phyloP scores from a whole-genome alignment of 2,329 filamentous ascomycete genomes.

The Colletotrichum scovillei region DNA sequence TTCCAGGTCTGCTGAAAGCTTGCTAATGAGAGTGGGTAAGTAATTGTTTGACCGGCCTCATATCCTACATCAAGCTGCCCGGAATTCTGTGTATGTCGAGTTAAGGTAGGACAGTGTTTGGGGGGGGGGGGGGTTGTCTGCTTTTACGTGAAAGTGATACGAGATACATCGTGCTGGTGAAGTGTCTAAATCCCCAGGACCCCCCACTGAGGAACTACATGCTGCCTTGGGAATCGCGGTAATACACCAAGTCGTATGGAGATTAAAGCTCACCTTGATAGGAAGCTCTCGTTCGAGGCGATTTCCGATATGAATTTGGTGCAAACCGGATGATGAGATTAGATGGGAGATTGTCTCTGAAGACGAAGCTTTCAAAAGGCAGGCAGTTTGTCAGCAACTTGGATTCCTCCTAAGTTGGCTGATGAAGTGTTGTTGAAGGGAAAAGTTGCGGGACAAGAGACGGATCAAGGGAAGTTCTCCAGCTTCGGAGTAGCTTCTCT shows the following conservation, averaged over 20 bases:
- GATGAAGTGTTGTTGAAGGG: background rate
- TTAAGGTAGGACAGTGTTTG: background rate
- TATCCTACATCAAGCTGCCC: background rate
- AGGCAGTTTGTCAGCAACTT: slow-evolving; percentile 1
- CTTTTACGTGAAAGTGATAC: background rate
- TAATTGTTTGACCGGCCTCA: background rate
- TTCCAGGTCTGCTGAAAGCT: background rate
- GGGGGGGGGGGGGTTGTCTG: background rate
- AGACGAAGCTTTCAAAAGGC: background rate
- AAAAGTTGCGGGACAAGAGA: background rate
- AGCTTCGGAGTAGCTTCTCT: slow-evolving; percentile 17
- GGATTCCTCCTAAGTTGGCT: background rate
- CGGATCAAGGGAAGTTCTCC: slow-evolving; percentile 8
- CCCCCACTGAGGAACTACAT: background rate
- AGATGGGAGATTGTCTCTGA: background rate
- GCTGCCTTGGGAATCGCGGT: background rate
- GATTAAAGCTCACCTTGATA: slow-evolving; percentile 6
- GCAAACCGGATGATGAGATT: background rate
- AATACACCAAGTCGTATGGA: background rate
- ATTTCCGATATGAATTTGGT: background rate
- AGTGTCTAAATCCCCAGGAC: background rate
- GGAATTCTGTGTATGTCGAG: background rate
- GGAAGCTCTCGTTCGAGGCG: background rate
- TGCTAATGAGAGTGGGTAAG: background rate
- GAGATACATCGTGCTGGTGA: background rate